These are phyloP conservation scores for Davidsoniella eucalypti DNA, from an alignment of 2,329 filamentous ascomycete genomes.

Conservation along the genomic window DNA sequence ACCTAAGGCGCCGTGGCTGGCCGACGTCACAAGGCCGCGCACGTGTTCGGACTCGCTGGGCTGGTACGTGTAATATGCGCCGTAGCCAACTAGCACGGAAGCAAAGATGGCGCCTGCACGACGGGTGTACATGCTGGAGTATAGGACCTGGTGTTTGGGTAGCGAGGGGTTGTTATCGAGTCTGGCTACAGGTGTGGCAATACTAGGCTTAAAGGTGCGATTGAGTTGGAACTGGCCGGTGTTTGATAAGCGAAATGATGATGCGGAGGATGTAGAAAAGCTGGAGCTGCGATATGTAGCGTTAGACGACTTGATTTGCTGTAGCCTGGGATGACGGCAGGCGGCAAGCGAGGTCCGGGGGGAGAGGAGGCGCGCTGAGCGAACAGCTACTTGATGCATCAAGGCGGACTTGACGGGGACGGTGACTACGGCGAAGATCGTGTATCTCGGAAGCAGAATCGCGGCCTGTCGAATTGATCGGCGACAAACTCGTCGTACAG, in stretches of 20 bases:
- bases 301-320: background rate
- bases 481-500: too few species aligned
- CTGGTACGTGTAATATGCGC: constrained; percentile 60
- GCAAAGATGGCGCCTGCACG: constrained; percentile 49
- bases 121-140: constrained; percentile 61
- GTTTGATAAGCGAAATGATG: too few species aligned
- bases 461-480: too few species aligned
- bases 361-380: background rate
- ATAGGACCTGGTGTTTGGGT: constrained; percentile 31
- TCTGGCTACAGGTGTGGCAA: constrained; percentile 12
- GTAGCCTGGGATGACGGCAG: background rate
- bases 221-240: background rate
- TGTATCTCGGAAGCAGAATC: too few species aligned
- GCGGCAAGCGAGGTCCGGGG: background rate
- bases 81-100: constrained; percentile 54
- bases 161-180: background rate
- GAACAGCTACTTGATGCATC: constrained; percentile 8
- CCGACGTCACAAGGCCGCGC: constrained; percentile 16
- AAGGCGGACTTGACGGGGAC: background rate
- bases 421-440: background rate
- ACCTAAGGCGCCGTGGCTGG: constrained; percentile 13
- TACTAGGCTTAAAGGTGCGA: background rate
- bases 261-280: background rate
- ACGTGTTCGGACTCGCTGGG: constrained; percentile 19
- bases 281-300: background rate